Evolutionary conservation across 352 stramenopile genomes (phyloP).

Genomic region (Globisporangium cylindrosporum): DNA sequence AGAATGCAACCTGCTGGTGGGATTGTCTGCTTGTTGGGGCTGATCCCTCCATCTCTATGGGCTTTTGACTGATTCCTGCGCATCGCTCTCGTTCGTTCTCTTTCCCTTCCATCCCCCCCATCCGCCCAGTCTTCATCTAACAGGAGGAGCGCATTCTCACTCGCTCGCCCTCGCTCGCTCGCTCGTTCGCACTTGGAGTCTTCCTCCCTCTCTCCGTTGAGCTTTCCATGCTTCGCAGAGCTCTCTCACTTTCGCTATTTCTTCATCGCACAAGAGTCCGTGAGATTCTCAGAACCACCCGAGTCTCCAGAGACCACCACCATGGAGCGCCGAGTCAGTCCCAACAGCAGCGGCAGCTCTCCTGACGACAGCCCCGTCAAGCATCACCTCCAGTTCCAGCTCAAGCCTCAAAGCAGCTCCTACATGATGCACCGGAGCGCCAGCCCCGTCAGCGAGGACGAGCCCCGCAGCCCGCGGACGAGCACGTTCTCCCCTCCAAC

Average conservation of each 20-base stretch:
- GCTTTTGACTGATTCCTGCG: not conserved
- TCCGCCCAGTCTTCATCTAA: slow-evolving; percentile 15
- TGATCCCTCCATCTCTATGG: not conserved
- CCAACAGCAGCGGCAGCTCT: not conserved
- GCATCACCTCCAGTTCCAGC: not conserved
- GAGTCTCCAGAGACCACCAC: not conserved
- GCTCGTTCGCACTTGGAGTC: slow-evolving; percentile 9
- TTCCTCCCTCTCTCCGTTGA: not conserved
- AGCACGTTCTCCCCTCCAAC: not conserved
- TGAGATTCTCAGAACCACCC: not conserved
- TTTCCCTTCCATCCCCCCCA: slow-evolving; percentile 5
- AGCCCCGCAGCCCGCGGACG: slow-evolving; percentile 2
- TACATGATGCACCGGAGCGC: not conserved
- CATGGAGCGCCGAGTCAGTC: slow-evolving; percentile 6
- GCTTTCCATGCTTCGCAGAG: not conserved
- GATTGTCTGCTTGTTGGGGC: not conserved
- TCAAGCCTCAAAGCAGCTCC: not conserved
- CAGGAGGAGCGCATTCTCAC: slow-evolving; percentile 10
- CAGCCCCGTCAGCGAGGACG: slow-evolving; percentile 3
- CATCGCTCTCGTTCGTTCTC: not conserved
- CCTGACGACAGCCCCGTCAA: slow-evolving; percentile 2
- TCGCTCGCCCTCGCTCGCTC: slow-evolving; percentile 1
- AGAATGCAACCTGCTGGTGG: not conserved
- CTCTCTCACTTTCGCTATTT: slow-evolving; percentile 13
- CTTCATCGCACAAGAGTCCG: not conserved